A percentile compares a stretch with the other conserved stretches of the same genome.
These are phyloP conservation scores for Debaryomyces robertsiae DNA, from an alignment of 1,139 yeast species.

Conservation along the genomic window DNA sequence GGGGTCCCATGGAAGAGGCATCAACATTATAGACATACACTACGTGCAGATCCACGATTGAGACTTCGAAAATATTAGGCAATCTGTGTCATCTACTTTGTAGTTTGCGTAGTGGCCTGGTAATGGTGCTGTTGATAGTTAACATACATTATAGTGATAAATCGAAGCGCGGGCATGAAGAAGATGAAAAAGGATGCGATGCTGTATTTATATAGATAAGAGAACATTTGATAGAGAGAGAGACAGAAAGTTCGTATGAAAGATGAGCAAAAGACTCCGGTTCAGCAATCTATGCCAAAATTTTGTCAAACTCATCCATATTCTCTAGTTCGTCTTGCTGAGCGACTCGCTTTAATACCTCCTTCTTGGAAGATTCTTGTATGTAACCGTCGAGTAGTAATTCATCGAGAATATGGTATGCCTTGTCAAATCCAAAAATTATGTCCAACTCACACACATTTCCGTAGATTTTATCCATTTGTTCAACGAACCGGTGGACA, in stretches of 20 bases:
- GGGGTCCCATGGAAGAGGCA: too few species aligned
- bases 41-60: too few species aligned
- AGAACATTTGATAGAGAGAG: background rate
- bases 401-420: conserved; percentile 90
- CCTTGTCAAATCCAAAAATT: conserved; percentile 91
- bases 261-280: too few species aligned
- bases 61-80: too few species aligned
- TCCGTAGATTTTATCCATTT: conserved; percentile 96
- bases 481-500: conserved; percentile 92
- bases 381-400: conserved; percentile 80
- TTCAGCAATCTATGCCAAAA: conserved; percentile 28
- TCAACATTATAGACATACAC: too few species aligned
- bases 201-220: too few species aligned
- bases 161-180: too few species aligned
- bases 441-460: conserved; percentile 93
- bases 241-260: background rate
- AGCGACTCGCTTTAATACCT: conserved; percentile 71
- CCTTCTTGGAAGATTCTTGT: conserved; percentile 81
- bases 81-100: too few species aligned
- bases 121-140: too few species aligned
- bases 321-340: conserved; percentile 72
- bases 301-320: conserved; percentile 52
- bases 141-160: too few species aligned
- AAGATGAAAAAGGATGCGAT: too few species aligned
- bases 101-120: too few species aligned